These are phyloP conservation scores for Ramularia collo-cygni DNA, from an alignment of 2,329 filamentous ascomycete species.

Conservation along the genomic window DNA sequence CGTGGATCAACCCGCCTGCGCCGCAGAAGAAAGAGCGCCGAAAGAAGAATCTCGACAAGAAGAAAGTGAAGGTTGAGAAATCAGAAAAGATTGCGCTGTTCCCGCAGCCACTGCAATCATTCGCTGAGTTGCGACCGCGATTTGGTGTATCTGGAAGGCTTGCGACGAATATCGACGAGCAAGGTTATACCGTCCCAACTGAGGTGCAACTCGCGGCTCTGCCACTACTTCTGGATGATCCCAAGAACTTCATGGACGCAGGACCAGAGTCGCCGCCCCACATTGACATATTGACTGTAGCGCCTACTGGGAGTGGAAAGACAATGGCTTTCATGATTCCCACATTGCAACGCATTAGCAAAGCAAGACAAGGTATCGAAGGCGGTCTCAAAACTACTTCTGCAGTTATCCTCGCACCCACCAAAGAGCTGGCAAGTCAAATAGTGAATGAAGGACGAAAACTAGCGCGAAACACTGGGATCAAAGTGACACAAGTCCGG, in stretches of 20 bases:
- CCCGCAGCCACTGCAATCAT: conserved; percentile 72
- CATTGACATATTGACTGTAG: conserved; percentile 77
- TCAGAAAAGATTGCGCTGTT: conserved; percentile 55
- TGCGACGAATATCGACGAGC: conserved; percentile 69
- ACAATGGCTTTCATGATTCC: conserved; percentile 90
- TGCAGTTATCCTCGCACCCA: conserved; percentile 44
- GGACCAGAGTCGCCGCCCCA: conserved; percentile 18
- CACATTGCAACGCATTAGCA: conserved; percentile 65
- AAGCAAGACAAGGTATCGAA: conserved; percentile 22
- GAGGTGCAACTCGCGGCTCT: conserved; percentile 87
- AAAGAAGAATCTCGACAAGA: conserved; percentile 40
- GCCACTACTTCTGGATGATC: conserved; percentile 62
- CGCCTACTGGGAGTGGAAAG: conserved; percentile 94
- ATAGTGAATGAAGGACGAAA: conserved; percentile 70
- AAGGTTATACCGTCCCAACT: conserved; percentile 82
- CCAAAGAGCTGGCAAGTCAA: conserved; percentile 44
- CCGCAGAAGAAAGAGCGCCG: conserved; percentile 40
- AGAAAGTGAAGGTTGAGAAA: conserved; percentile 12
- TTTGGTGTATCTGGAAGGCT: conserved; percentile 71
- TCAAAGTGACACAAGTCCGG: conserved; percentile 74
- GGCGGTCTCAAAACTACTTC: conserved; percentile 20
- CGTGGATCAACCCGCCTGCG: conserved; percentile 22
- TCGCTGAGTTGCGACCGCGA: conserved; percentile 61
- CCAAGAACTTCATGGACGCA: conserved; percentile 43
- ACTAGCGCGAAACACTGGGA: conserved; percentile 65